Conservation (phyloP, 1,284 basidiomycete species). For the Ustilago trichophora region DNA sequence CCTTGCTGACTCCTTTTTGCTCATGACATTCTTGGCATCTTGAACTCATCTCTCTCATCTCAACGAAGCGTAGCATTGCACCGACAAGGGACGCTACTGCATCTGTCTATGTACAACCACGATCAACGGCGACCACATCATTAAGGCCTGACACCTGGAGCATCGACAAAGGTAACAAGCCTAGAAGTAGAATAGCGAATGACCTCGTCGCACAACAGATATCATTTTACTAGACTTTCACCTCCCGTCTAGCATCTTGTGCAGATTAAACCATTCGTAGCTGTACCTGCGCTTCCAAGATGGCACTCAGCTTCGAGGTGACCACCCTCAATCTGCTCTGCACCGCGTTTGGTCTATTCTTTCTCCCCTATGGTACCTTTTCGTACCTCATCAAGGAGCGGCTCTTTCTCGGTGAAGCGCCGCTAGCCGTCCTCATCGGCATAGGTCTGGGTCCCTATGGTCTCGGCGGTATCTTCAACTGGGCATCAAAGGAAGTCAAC, state of each 20-base stretch:
- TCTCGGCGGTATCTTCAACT: conserved; percentile 41
- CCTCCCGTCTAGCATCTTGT: conserved; percentile 6
- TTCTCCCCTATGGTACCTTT: conserved; percentile 48
- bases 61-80: too few relatives aligned
- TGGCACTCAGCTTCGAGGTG: conserved; percentile 31
- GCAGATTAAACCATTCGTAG: too few relatives aligned
- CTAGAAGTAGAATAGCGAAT: conserved; percentile 1
- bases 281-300: conserved; percentile 1
- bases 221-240: not conserved
- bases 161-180: too few relatives aligned
- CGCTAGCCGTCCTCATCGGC: conserved; percentile 53
- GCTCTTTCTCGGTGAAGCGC: conserved; percentile 56
- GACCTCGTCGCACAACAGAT: conserved; percentile 1
- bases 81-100: too few relatives aligned
- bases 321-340: conserved; percentile 45
- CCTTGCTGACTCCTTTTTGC: not conserved
- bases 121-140: too few relatives aligned
- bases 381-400: conserved; percentile 58
- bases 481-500: conserved; percentile 34
- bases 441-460: conserved; percentile 54
- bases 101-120: too few relatives aligned
- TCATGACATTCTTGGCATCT: conserved; percentile 2
- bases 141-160: too few relatives aligned
- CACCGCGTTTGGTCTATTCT: conserved; percentile 47
- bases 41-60: too few relatives aligned